A percentile compares a stretch with the other conserved stretches of the same genome.
Evolutionary conservation across 1,139 yeast genomes (phyloP).

Genomic region (Yamadazyma pseudoaaseri): DNA sequence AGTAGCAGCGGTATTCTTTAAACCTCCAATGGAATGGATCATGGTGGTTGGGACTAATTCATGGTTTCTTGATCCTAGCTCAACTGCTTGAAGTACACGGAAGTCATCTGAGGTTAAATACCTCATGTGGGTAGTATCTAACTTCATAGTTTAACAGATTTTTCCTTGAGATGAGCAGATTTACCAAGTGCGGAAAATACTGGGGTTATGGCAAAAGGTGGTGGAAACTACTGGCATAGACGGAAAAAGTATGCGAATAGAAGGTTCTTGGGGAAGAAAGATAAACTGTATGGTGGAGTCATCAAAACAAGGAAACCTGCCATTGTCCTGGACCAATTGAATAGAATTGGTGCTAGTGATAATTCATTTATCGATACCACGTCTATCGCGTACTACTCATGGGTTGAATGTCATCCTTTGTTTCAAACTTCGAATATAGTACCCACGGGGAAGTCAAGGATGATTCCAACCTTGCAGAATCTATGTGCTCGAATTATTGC

Average conservation of each 20-base stretch:
- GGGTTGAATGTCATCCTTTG: slow-evolving; percentile 15
- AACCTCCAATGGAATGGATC: slow-evolving; percentile 77
- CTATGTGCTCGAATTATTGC: slow-evolving; percentile 32
- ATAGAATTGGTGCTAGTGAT: slow-evolving; percentile 9
- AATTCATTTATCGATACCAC: slow-evolving; percentile 16
- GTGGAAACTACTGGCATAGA: too few species aligned
- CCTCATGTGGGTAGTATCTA: slow-evolving; percentile 91
- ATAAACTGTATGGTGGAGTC: slow-evolving; percentile 3
- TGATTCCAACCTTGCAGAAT: slow-evolving; percentile 10
- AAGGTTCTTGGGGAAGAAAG: slow-evolving; percentile 3
- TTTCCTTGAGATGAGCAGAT: background rate
- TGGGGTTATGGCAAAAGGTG: too few species aligned
- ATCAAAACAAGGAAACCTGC: background rate
- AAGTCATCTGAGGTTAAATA: slow-evolving; percentile 89
- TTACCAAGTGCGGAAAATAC: too few species aligned
- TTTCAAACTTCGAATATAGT: slow-evolving; percentile 2
- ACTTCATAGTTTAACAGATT: slow-evolving; percentile 55
- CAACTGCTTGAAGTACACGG: slow-evolving; percentile 84
- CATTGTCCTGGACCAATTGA: background rate
- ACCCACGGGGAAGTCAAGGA: slow-evolving; percentile 4
- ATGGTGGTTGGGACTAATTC: slow-evolving; percentile 90
- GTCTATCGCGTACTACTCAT: slow-evolving; percentile 18
- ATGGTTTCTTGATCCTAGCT: slow-evolving; percentile 87
- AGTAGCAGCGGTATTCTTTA: slow-evolving; percentile 75
- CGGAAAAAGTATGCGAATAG: background rate